phyloP scores from a whole-genome alignment of 805 yeast species.

The Candida xyloterini region DNA sequence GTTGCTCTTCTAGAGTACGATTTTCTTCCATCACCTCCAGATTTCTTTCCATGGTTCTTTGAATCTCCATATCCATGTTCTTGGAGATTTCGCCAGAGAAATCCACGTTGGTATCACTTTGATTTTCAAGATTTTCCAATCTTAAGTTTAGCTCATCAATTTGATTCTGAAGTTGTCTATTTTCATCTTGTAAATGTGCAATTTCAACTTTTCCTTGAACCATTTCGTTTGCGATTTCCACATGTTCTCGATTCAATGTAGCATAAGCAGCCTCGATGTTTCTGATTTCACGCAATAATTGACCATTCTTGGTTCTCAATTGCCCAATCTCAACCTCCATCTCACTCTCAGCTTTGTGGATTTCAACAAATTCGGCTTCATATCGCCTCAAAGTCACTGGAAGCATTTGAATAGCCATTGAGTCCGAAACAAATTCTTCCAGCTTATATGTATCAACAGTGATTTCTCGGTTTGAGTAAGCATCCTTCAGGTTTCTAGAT shows the following conservation, averaged over 20 bases:
- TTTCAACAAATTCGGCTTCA: conserved; percentile 68
- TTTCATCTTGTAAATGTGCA: conserved; percentile 76
- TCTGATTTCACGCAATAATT: conserved; percentile 68
- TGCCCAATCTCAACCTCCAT: conserved; percentile 60
- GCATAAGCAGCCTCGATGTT: conserved; percentile 68
- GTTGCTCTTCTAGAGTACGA: conserved; percentile 51
- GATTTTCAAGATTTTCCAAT: conserved; percentile 33
- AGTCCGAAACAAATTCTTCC: conserved; percentile 73
- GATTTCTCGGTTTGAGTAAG: conserved; percentile 18
- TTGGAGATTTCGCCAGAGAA: conserved; percentile 31
- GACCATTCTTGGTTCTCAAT: conserved; percentile 63
- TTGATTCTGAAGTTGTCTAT: conserved; percentile 51
- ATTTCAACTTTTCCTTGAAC: conserved; percentile 72
- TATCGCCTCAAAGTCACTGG: conserved; percentile 74
- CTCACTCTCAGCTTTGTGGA: conserved; percentile 64
- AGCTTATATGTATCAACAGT: conserved; percentile 49
- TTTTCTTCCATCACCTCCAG: conserved; percentile 65
- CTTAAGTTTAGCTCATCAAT: conserved; percentile 47
- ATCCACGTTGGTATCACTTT: conserved; percentile 22
- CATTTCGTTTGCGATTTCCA: conserved; percentile 82
- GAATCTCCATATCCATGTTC: conserved; percentile 48
- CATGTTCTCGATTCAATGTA: conserved; percentile 74
- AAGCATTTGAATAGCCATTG: conserved; percentile 66
- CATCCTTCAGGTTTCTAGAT: conserved; percentile 17
- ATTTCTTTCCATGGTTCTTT: conserved; percentile 58